Evolutionary conservation across 345 rosid genomes (phyloP).

Genomic region (Citrus australasica): DNA sequence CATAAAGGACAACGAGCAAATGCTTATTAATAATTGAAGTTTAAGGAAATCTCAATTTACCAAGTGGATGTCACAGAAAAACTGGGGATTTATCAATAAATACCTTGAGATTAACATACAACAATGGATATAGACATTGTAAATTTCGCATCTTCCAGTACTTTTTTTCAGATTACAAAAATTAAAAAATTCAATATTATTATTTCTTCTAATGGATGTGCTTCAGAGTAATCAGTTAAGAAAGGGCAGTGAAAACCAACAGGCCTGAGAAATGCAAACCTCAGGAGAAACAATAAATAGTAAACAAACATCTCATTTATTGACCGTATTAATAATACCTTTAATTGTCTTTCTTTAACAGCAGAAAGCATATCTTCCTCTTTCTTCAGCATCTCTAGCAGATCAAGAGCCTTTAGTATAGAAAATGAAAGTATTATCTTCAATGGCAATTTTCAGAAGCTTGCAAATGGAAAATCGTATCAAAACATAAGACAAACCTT

Average conservation of each 20-base stretch:
- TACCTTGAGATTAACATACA: not conserved
- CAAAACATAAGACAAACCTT: slow-evolving; percentile 54
- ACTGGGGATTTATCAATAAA: not conserved
- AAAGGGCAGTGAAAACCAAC: not conserved
- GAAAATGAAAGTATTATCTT: not conserved
- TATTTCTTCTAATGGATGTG: not conserved
- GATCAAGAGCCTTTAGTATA: slow-evolving; percentile 67
- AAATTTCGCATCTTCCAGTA: not conserved
- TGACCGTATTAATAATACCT: slow-evolving; percentile 43
- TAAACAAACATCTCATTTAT: not conserved
- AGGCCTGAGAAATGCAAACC: not conserved
- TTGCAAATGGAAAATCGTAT: not conserved
- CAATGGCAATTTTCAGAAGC: not conserved
- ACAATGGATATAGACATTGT: not conserved
- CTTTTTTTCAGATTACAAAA: not conserved
- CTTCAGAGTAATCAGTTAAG: not conserved
- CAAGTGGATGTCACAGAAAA: not conserved
- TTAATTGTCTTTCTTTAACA: slow-evolving; percentile 61
- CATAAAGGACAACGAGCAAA: not conserved
- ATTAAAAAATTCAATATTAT: not conserved
- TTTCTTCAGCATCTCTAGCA: slow-evolving; percentile 78
- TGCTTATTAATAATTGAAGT: not conserved
- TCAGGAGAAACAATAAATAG: slow-evolving; percentile 1
- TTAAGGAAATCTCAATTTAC: not conserved
- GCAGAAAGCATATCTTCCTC: slow-evolving; percentile 94